Evolutionary conservation across 257 asterid genomes (phyloP).

Genomic region (Solanum piurae): DNA sequence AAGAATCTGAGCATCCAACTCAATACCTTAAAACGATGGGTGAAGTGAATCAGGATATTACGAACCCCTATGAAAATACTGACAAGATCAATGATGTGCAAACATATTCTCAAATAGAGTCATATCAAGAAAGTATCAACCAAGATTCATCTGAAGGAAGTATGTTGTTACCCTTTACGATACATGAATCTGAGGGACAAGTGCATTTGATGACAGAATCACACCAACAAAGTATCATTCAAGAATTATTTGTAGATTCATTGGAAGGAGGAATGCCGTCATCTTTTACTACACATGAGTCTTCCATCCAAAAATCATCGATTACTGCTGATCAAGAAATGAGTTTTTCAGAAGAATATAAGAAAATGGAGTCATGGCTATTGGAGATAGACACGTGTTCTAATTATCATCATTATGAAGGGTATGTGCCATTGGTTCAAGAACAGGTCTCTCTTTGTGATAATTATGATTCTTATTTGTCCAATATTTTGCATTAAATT

Average conservation of each 20-base stretch:
- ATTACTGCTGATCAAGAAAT: neutral
- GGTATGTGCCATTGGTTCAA: neutral
- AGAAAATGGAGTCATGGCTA: constrained; percentile 42
- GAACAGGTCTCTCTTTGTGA: neutral
- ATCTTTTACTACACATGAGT: constrained; percentile 24
- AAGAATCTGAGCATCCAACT: neutral
- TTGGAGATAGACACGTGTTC: constrained; percentile 31
- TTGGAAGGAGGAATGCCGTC: constrained; percentile 6
- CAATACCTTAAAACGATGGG: neutral
- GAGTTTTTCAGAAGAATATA: constrained; percentile 3
- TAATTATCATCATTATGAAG: constrained; percentile 4
- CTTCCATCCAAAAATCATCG: neutral
- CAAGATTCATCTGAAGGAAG: constrained; percentile 20
- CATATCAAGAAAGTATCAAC: neutral
- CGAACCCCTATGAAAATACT: neutral
- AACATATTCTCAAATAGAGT: neutral
- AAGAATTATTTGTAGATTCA: constrained; percentile 6
- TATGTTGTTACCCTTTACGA: constrained; percentile 13
- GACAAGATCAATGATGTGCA: neutral
- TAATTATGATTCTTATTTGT: neutral
- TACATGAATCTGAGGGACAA: constrained; percentile 9
- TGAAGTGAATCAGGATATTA: neutral
- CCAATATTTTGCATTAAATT: neutral
- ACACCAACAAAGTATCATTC: neutral
- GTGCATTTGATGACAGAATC: neutral